Evolutionary conservation across 176 grass and related monocot species (phyloP), one percentile per base, ranked within the genome.

Genomic region (Thinopyrum elongatum): DNA sequence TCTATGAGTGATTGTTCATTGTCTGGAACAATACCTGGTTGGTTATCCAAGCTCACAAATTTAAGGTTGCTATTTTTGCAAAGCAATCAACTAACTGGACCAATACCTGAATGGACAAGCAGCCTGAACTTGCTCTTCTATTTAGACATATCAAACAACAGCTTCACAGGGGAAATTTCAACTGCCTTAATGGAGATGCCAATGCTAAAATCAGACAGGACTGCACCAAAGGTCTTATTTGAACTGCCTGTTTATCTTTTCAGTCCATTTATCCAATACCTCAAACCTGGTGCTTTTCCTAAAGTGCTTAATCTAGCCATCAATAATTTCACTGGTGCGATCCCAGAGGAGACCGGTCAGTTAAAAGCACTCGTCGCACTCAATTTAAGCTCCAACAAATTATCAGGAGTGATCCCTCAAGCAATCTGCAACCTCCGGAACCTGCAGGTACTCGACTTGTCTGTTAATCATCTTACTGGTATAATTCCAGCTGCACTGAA

Each of bases 121-220:
- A 68, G 0, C 4, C 25, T 88, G 15, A 70, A 10, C 14, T 65
- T 8, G 1, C 85, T 88, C 8, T 85, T 81, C 8, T 8, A 76
- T 68, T 3, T 91, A 8, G 89, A 91, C 15, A 2, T 91, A 66
- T 81, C 90, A 67, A 4, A 15, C 12, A 91, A 91, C 12, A 72
- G 7, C 1, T 39, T 91, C 6, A 23, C 90, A 64, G 82, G 90
- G 30, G 72, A 55, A 17, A 30, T 91, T 6, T 77, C 90, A 11
- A 7, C 14, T 27, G 33, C 58, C 6, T 61, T 91, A 8, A 70
- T 10, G 29, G 70, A 69, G n/a, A 85, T 91, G 59, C 44, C 75
- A 46, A 74, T 76, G 81, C 64, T 87, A 25, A 36, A 0, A 57
- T 70, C 81, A 60, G 27, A 36, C 1, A 76, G 28, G 1, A 6